These are phyloP conservation scores for Dendrobium catenatum DNA, from an alignment of 106 monocot genomes.

Conservation along the genomic window DNA sequence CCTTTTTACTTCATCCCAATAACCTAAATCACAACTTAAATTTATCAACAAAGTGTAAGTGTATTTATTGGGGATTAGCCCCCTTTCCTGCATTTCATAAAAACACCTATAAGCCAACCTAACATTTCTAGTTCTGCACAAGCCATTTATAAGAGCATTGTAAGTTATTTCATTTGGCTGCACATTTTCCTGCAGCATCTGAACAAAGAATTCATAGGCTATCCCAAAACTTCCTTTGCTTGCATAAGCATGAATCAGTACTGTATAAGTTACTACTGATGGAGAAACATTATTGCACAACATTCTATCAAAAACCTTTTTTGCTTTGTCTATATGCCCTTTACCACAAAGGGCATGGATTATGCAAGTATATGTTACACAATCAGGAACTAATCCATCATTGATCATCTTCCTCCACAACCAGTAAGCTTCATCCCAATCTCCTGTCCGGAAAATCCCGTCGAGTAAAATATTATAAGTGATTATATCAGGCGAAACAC, in stretches of 20 bases:
- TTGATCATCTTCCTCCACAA: conserved; percentile 47
- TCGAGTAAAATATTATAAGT: conserved; percentile 84
- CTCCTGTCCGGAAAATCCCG: conserved; percentile 46
- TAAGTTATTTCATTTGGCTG: conserved; percentile 79
- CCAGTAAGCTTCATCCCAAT: conserved; percentile 34
- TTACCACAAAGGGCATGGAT: conserved; percentile 66
- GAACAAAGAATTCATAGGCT: conserved; percentile 39
- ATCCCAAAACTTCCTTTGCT: conserved; percentile 36
- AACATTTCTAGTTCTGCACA: conserved; percentile 40
- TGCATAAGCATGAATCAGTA: conserved; percentile 68
- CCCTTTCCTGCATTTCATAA: conserved; percentile 61
- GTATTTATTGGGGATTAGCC: conserved; percentile 70
- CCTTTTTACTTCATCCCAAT: conserved; percentile 59
- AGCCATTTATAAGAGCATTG: conserved; percentile 82
- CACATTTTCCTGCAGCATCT: conserved; percentile 39
- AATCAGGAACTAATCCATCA: conserved; percentile 66
- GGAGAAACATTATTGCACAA: conserved; percentile 34
- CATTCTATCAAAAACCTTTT: conserved; percentile 41
- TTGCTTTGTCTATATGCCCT: conserved; percentile 39
- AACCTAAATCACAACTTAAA: conserved; percentile 50
- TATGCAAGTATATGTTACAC: conserved; percentile 82
- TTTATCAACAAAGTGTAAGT: conserved; percentile 78
- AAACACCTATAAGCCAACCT: conserved; percentile 58
- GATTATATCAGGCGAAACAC: conserved; percentile 40
- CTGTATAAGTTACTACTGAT: conserved; percentile 78